Evolutionary conservation across 1,139 yeast genomes (phyloP).

Genomic region (Lodderomyces theae): DNA sequence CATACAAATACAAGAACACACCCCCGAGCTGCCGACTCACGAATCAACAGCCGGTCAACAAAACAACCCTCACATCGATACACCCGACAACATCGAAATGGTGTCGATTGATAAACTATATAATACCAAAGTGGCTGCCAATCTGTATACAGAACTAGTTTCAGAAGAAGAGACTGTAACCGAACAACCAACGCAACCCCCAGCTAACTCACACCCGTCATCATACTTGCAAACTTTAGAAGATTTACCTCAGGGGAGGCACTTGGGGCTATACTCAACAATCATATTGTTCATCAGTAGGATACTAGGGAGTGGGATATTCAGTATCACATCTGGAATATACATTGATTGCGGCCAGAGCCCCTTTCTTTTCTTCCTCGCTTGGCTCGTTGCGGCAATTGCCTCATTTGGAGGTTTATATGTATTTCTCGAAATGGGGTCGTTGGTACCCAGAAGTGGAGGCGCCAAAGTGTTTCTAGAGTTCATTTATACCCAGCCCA

Average conservation of each 20-base stretch:
- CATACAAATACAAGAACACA: too few species aligned
- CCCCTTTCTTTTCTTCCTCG: slow-evolving; percentile 52
- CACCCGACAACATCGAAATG: slow-evolving; percentile 13
- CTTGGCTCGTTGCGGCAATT: slow-evolving; percentile 62
- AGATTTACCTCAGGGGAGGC: slow-evolving; percentile 74
- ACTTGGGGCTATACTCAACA: slow-evolving; percentile 66
- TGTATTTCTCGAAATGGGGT: slow-evolving; percentile 66
- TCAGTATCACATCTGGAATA: slow-evolving; percentile 67
- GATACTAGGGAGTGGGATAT: slow-evolving; percentile 76
- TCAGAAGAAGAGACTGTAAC: not conserved
- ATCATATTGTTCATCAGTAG: slow-evolving; percentile 61
- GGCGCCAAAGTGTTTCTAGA: slow-evolving; percentile 73
- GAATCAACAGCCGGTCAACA: not conserved
- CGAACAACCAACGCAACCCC: not conserved
- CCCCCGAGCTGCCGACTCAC: not conserved
- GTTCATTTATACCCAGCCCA: slow-evolving; percentile 59
- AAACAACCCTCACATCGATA: not conserved
- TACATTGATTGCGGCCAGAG: slow-evolving; percentile 69
- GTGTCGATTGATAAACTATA: slow-evolving; percentile 5
- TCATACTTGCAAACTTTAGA: slow-evolving; percentile 30
- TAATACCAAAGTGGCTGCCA: not conserved
- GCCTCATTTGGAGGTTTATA: slow-evolving; percentile 66
- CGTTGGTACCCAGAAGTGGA: slow-evolving; percentile 69
- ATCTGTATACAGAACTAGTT: not conserved
- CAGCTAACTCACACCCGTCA: not conserved